Base-by-base conservation (phyloP, 2,329 filamentous ascomycete genomes). In the Venturia pyrina region DNA sequence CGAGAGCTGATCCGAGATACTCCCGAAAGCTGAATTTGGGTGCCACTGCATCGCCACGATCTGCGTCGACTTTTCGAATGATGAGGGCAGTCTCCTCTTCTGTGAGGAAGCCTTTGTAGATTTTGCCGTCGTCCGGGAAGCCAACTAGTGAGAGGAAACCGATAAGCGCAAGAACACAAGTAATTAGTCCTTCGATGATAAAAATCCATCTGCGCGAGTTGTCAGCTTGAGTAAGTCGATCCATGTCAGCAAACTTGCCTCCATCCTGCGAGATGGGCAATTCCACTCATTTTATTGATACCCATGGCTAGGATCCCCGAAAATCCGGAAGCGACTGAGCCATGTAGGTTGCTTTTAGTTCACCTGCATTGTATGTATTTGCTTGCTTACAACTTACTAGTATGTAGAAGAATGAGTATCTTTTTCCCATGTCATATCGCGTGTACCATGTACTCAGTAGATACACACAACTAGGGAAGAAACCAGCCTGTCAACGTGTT, bases 261-360 rank as follows among this genome's bases (percentile, higher is more conserved):
- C 87, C 87, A 89, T 48, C 86, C 86, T 13, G 32, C 21, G 41
- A 63, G 28, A 56, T 59, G 5, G 57, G 48, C 66, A 15, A 70
- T 69, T 37, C 75, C 75, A 67, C 43, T 41, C 57, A 66, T 66
- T 41, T 41, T 28, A n/a, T 24, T 78, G 70, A 87, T 78, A 5
- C 88, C 89, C 65, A 85, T 91, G 15, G 89, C 87, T 1, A 91
- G 79, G 60, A 91, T 87, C 65, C 88, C 87, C 0, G 86, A 80
- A 69, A 88, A 87, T 1, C 85, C 88, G 0, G 85, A 82, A 0
- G 88, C 86, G 6, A 88, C 79, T 68, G 83, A 87, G 46, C 88
- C 87, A 5, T 90, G 79, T 19, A 90, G 80, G 72, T 89, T 37
- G 34, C 5, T 37, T 37, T 37, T 37, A 37, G 34, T 10, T 37